phyloP scores from a whole-genome alignment of 805 yeast genomes.

The Saccharomycopsis fermentans region DNA sequence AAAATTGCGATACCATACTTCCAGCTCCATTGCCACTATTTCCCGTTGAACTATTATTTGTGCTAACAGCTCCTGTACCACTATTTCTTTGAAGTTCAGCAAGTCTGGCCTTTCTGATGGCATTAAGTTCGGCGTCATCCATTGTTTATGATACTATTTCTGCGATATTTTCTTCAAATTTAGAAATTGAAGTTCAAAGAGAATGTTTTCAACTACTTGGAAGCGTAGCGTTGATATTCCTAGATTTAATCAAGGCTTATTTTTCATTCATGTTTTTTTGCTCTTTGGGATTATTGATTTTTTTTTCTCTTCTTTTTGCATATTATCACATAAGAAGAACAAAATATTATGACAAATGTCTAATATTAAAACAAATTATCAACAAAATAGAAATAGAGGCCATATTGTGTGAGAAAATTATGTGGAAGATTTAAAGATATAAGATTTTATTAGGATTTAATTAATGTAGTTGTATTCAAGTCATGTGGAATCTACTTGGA shows the following conservation, averaged over 20 bases:
- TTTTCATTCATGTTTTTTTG: background rate
- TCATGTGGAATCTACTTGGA: background rate
- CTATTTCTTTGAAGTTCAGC: slow-evolving; percentile 64
- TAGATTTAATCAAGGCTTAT: no score
- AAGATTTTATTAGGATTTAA: no score
- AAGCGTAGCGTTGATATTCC: no score
- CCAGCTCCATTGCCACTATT: background rate
- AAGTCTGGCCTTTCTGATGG: slow-evolving; percentile 87
- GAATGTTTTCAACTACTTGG: background rate
- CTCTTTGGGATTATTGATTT: no score
- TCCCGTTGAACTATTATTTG: background rate
- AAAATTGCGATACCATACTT: slow-evolving; percentile 39
- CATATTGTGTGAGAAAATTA: no score
- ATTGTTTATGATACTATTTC: slow-evolving; percentile 27
- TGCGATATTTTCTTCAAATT: background rate
- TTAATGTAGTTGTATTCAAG: background rate
- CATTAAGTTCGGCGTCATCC: slow-evolving; percentile 84
- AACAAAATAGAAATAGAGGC: no score
- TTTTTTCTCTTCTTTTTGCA: background rate
- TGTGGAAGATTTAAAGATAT: background rate
- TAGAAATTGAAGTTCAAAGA: background rate
- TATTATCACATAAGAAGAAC: no score
- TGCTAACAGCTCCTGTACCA: slow-evolving; percentile 22
- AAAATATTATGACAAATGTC: no score
- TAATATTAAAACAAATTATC: no score